Evolutionary conservation across 345 rosid species (phyloP), one percentile per base, ranked within the genome.

Genomic region (Populus nigra): DNA sequence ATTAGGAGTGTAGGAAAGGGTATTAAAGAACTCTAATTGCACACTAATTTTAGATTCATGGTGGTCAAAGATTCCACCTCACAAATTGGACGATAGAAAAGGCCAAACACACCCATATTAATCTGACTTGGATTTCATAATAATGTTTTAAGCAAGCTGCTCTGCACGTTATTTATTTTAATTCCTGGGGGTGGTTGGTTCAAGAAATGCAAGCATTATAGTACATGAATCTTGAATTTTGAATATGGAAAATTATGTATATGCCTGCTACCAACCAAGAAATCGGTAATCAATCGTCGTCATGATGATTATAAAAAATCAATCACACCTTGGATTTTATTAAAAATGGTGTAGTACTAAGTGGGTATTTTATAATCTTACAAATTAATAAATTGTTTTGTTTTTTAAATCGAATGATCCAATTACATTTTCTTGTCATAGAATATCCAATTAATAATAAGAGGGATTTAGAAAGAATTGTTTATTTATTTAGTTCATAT

Each of bases 21-120:
- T 22, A 57, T 22, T 57, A 22, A 9, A 57, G n/a, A 12, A 13
- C 50, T 47, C 5, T 47, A 53, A 53, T 20, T 53, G 8, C 10
- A 12, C 22, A 38, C 31, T 4, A 23, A n/a, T 31, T 43, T 33
- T 4, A 69, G 62, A 74, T 69, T 79, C 82, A 41, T 41, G 45
- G 16, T 70, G 29, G 27, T 74, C 78, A 62, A 63, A 69, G 75
- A 74, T 73, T 79, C 74, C 5, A 45, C 1, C n/a, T 61, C 16
- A 5, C 50, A 27, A 33, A 57, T 11, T 15, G 47, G 7, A 35
- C 31, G 6, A 5, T 0, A 68, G n/a, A 68, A 12, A 68, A 5
- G 5, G 71, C 50, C 39, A 65, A 65, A 65, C 9, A 27, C 50
- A 47, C 18, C 50, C 20, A n/a, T 17, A 18, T 36, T 33, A 10